Evolutionary conservation across 208 protist genomes (phyloP), one percentile per base, ranked within the genome.

Genomic region (Wallacemonas sp.): DNA sequence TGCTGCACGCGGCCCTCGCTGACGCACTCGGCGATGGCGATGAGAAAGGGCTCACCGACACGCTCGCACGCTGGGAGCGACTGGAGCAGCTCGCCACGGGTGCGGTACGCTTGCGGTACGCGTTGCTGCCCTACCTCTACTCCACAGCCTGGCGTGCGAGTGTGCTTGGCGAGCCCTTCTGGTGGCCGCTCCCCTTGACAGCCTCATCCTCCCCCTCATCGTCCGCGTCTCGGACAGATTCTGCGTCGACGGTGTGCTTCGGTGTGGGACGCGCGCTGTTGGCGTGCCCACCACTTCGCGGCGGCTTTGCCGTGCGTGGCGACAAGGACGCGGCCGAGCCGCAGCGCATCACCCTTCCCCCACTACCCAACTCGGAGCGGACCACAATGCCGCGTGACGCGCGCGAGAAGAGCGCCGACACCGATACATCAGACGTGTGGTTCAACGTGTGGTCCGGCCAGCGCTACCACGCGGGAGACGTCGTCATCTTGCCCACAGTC

Each of bases 121-220:
- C 58, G 14, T 78, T 99, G 14, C 79, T 99, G 19, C 95, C 97
- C 3, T 98, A 98, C 68, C 79, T 96, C 36, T 99, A 99, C 85
- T 98, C 98, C 17, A 32, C 88, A 1, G 95, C 97, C 34, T 87
- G 85, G 68, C 33, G 86, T 21, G 76, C 92, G 11, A 78, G 78
- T 47, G 26, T 78, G 0, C 76, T 48, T 1, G 97, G 97, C 9
- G 26, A 58, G 0, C 87, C 91, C 72, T 97, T 19, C 77, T 99
- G 67, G 77, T 66, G 24, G 11, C 96, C 96, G 27, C 60, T 98
- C 1, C 80, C 34, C 78, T 96, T 19, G 77, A 91, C 46, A 43
- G 1, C n/a, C n/a, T n/a, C n/a, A n/a, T n/a, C n/a, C n/a, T n/a
- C n/a, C n/a, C n/a, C n/a, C n/a, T n/a, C n/a, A n/a, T n/a, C n/a